These are phyloP conservation scores for Rhizoctonia solani DNA, from an alignment of 1,284 basidiomycete genomes.

Conservation along the genomic window DNA sequence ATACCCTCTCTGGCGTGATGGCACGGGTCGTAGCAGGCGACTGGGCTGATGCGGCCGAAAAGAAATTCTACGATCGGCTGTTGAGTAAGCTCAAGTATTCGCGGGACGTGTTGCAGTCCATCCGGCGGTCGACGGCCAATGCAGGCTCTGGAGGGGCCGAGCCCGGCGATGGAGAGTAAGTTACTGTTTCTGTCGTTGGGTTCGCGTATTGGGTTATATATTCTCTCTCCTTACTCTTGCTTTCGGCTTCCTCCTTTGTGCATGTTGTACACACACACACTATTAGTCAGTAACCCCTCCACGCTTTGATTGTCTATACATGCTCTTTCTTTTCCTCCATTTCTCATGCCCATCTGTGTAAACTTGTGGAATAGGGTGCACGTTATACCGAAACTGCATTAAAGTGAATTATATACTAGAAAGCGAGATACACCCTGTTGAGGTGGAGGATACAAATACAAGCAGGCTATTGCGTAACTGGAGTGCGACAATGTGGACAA, in stretches of 20 bases:
- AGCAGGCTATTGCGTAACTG: conserved; percentile 4
- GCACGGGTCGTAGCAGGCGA: conserved; percentile 51
- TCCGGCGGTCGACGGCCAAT: conserved; percentile 34
- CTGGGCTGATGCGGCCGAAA: conserved; percentile 54
- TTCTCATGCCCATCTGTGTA: conserved; percentile 7
- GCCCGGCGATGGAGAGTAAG: background rate
- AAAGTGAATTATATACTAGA: too few relatives aligned
- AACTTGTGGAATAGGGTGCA: conserved; percentile 30
- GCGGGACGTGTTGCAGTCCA: conserved; percentile 65
- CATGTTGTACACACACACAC: conserved; percentile 10
- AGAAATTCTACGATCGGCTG: conserved; percentile 64
- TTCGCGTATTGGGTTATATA: too few relatives aligned
- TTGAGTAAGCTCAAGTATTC: conserved; percentile 81
- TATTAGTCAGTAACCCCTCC: background rate
- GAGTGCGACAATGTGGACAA: conserved; percentile 24
- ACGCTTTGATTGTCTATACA: conserved; percentile 11
- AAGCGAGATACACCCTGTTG: background rate
- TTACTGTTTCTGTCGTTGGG: too few relatives aligned
- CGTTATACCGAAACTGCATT: too few relatives aligned
- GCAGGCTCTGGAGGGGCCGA: background rate
- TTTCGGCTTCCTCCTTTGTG: background rate
- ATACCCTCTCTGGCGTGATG: conserved; percentile 77
- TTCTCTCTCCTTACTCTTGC: background rate
- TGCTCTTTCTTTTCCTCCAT: conserved; percentile 13
- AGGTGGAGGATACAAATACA: background rate